Conservation (phyloP, 345 rosid species). For the Gynandropsis gynandra region DNA sequence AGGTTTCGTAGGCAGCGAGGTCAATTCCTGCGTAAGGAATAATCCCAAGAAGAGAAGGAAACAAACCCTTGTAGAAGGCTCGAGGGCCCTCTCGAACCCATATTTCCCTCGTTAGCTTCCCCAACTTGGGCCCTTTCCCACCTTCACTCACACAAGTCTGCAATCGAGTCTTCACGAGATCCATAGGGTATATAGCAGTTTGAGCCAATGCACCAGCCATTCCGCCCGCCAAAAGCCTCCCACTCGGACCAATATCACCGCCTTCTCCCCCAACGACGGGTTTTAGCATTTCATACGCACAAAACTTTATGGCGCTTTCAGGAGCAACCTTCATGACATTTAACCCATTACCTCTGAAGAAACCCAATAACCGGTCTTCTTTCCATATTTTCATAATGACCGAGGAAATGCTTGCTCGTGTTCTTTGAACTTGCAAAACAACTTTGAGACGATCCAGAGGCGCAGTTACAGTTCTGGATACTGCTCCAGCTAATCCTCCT, state of each 20-base stretch:
- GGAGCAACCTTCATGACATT: slow-evolving; percentile 97
- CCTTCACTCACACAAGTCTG: slow-evolving; percentile 65
- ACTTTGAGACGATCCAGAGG: slow-evolving; percentile 94
- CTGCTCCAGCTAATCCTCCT: slow-evolving; percentile 96
- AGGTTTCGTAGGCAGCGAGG: slow-evolving; percentile 86
- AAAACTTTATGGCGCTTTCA: slow-evolving; percentile 93
- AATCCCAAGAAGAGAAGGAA: slow-evolving; percentile 95
- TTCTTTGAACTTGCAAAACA: slow-evolving; percentile 81
- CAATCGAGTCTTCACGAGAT: slow-evolving; percentile 96
- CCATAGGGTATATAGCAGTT: slow-evolving; percentile 84
- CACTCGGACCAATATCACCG: slow-evolving; percentile 65
- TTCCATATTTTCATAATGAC: slow-evolving; percentile 66
- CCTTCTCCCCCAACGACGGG: slow-evolving; percentile 48
- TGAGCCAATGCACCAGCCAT: slow-evolving; percentile 95
- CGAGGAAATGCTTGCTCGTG: slow-evolving; percentile 45
- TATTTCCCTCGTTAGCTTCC: slow-evolving; percentile 64
- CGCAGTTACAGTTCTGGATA: slow-evolving; percentile 92
- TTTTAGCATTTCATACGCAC: slow-evolving; percentile 80
- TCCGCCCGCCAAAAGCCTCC: slow-evolving; percentile 88
- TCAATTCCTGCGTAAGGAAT: slow-evolving; percentile 97
- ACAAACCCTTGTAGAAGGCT: slow-evolving; percentile 91
- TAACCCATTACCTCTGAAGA: slow-evolving; percentile 92
- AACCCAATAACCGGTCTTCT: slow-evolving; percentile 66
- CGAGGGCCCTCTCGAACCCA: slow-evolving; percentile 91
- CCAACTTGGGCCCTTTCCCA: slow-evolving; percentile 66